Percentiles rank a stretch among this genome's conserved stretches.
Conservation (phyloP, 805 yeast species). For the Metschnikowia reukaufii region DNA sequence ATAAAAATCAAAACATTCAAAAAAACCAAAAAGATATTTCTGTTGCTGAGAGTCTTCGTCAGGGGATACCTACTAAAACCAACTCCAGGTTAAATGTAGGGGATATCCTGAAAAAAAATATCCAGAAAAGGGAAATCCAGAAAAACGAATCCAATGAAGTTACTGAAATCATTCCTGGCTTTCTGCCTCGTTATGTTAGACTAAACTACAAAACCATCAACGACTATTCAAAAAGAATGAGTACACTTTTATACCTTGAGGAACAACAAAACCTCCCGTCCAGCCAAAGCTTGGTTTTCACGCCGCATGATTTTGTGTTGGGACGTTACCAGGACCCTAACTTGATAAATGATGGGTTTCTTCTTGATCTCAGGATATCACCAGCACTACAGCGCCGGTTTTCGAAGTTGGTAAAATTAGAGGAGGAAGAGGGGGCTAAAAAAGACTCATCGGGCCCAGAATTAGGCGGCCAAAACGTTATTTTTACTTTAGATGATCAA, state of each 20-base stretch:
- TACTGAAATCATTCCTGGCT: too few relatives aligned
- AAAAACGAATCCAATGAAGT: background rate
- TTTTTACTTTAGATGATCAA: background rate
- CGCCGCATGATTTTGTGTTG: background rate
- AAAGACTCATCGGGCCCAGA: background rate
- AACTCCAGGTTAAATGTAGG: too few relatives aligned
- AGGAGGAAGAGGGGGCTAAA: background rate
- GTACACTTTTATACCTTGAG: background rate
- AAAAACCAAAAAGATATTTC: too few relatives aligned
- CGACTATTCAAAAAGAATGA: background rate
- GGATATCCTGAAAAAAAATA: too few relatives aligned
- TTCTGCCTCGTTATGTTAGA: background rate
- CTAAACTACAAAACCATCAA: background rate
- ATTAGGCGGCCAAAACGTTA: background rate
- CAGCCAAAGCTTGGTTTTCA: background rate
- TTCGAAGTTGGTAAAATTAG: background rate
- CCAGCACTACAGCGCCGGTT: background rate
- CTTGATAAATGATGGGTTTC: background rate
- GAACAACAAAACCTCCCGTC: background rate
- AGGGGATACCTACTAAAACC: too few relatives aligned
- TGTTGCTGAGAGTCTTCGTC: too few relatives aligned
- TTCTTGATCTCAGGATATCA: background rate
- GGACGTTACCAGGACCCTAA: background rate
- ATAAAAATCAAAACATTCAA: too few relatives aligned
- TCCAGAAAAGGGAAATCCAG: background rate